phyloP scores from a whole-genome alignment of 176 grass and related monocot species.

The Cenchrus purpureus region DNA sequence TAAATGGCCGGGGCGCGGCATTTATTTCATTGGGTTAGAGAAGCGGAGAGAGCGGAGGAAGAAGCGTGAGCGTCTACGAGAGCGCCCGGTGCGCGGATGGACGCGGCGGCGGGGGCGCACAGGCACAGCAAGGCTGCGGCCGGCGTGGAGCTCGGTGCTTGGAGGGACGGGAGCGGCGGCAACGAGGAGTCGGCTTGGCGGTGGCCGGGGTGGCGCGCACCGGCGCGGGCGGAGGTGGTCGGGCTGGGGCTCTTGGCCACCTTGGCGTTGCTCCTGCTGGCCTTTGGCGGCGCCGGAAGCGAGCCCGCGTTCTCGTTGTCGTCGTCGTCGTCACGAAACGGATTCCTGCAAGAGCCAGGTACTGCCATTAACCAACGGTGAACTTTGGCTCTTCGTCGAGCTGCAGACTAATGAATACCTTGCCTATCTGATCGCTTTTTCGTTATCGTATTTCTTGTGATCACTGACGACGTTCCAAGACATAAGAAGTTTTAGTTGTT shows the following conservation, averaged over 20 bases:
- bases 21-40: too few relatives aligned
- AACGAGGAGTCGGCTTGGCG: neutral
- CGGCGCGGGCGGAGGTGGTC: neutral
- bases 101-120: neutral
- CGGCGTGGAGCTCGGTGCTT: neutral
- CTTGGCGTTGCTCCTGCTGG: slow-evolving; percentile 12
- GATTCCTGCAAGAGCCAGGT: slow-evolving; percentile 16
- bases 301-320: neutral
- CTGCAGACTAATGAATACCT: too few relatives aligned
- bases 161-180: neutral
- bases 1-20: too few relatives aligned
- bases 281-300: slow-evolving; percentile 4
- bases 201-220: neutral
- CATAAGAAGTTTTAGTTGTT: too few relatives aligned
- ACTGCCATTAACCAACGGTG: neutral
- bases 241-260: neutral
- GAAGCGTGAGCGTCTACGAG: too few relatives aligned
- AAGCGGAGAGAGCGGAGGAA: too few relatives aligned
- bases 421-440: too few relatives aligned
- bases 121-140: neutral
- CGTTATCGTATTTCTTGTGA: too few relatives aligned
- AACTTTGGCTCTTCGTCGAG: too few relatives aligned
- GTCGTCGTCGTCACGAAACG: neutral
- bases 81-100: neutral
- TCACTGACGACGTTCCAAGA: too few relatives aligned